Evolutionary conservation across 2,329 filamentous ascomycete species (phyloP).

Genomic region (Raffaelea arxii): DNA sequence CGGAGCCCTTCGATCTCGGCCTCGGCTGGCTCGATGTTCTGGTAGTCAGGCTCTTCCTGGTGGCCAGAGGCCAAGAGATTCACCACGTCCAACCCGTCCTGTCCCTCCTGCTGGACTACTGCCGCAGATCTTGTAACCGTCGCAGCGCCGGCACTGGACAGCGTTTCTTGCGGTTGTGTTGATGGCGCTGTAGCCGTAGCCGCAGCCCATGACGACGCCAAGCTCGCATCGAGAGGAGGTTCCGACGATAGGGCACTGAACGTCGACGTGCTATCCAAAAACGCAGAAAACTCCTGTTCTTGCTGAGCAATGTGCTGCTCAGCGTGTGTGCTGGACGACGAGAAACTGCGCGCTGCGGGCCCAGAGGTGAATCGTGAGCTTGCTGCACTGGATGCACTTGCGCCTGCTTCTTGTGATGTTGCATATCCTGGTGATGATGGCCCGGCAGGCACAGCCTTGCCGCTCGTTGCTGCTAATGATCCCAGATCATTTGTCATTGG

Average conservation of each 20-base stretch:
- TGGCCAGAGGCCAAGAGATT: slow-evolving; percentile 21
- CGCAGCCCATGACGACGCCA: neutral
- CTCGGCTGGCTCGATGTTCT: slow-evolving; percentile 16
- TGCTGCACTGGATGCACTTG: neutral
- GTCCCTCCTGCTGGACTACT: slow-evolving; percentile 23
- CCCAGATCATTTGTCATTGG: slow-evolving; percentile 12
- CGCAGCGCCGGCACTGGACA: too few species aligned
- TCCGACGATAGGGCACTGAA: slow-evolving; percentile 5
- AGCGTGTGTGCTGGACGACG: slow-evolving; percentile 9
- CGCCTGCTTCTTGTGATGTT: neutral
- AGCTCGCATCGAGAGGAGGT: neutral
- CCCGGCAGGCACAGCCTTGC: slow-evolving; percentile 15
- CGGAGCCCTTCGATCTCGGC: slow-evolving; percentile 23
- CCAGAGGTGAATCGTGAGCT: neutral
- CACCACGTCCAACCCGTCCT: slow-evolving; percentile 30
- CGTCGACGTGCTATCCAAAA: slow-evolving; percentile 19
- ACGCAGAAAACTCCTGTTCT: slow-evolving; percentile 26
- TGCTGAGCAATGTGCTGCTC: slow-evolving; percentile 19
- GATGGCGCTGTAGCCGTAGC: neutral
- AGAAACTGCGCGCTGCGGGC: neutral
- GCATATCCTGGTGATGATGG: neutral
- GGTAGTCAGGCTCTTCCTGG: slow-evolving; percentile 11
- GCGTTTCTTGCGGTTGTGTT: neutral
- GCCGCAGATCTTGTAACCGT: slow-evolving; percentile 15
- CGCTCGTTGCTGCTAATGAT: slow-evolving; percentile 5